Conservation (phyloP, 257 asterid species). For the Linderniella brevidens region DNA sequence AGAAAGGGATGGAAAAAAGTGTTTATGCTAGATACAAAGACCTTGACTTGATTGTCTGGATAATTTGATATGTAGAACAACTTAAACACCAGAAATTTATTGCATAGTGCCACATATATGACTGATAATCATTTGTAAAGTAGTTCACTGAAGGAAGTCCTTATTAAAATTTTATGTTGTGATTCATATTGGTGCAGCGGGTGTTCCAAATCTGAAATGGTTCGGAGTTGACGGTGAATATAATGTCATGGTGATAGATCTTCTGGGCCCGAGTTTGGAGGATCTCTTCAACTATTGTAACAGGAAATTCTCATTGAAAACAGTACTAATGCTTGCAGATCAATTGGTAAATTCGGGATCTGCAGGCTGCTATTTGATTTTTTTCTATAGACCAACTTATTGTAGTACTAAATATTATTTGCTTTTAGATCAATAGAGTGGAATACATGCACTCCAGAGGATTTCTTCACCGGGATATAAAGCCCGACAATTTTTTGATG, state of each 20-base stretch:
- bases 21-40: neutral
- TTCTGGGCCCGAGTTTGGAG: slow-evolving; percentile 80
- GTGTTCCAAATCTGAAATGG: slow-evolving; percentile 70
- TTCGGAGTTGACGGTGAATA: slow-evolving; percentile 72
- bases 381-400: neutral
- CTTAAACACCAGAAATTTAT: too few relatives aligned
- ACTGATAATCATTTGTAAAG: too few relatives aligned
- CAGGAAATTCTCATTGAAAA: slow-evolving; percentile 57
- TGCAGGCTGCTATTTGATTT: neutral
- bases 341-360: slow-evolving; percentile 44
- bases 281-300: slow-evolving; percentile 78
- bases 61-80: too few relatives aligned
- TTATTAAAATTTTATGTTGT: slow-evolving; percentile 9
- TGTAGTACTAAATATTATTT: slow-evolving; percentile 3
- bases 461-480: slow-evolving; percentile 94
- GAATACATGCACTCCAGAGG: slow-evolving; percentile 94
- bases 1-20: neutral
- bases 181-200: slow-evolving; percentile 25
- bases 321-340: slow-evolving; percentile 82
- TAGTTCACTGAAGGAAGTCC: neutral
- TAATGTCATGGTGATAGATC: slow-evolving; percentile 65
- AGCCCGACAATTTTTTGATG: slow-evolving; percentile 91
- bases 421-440: slow-evolving; percentile 69
- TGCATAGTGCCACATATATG: too few relatives aligned
- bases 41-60: too few relatives aligned